These are phyloP conservation scores for Penicillium coffeae DNA, from an alignment of 495 filamentous ascomycete genomes.

Conservation along the genomic window DNA sequence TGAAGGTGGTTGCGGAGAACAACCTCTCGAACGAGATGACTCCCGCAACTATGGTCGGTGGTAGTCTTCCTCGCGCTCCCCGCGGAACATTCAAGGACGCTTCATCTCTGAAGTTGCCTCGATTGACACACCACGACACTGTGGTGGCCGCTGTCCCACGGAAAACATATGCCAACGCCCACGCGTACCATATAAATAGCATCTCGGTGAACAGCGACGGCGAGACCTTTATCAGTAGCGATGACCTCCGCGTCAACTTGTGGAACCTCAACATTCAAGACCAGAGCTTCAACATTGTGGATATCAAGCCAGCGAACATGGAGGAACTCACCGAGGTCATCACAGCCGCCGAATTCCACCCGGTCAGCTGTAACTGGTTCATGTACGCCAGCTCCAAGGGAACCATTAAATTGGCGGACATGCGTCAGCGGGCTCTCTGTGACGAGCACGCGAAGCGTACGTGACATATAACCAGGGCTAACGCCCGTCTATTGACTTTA, in stretches of 20 bases:
- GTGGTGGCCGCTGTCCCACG: conserved; percentile 95
- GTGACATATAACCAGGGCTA: conserved; percentile 26
- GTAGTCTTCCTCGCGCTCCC: conserved; percentile 65
- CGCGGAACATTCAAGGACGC: conserved; percentile 73
- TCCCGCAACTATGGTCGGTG: conserved; percentile 66
- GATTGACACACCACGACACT: conserved; percentile 96
- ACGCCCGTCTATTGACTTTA: neutral
- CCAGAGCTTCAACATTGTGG: conserved; percentile 99
- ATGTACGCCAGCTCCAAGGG: conserved; percentile 99
- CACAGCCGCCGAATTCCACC: conserved; percentile 97
- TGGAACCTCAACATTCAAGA: conserved; percentile 99
- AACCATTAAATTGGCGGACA: conserved; percentile 97
- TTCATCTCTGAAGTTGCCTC: conserved; percentile 83
- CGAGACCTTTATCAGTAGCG: conserved; percentile 98
- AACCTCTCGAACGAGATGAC: conserved; percentile 94
- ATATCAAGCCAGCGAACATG: conserved; percentile 99
- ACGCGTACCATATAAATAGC: conserved; percentile 99
- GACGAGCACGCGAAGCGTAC: conserved; percentile 93
- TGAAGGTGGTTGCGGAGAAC: conserved; percentile 98
- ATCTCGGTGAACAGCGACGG: conserved; percentile 99
- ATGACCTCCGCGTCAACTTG: conserved; percentile 94
- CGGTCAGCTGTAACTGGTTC: conserved; percentile 97
- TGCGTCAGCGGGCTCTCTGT: conserved; percentile 93
- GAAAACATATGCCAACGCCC: conserved; percentile 94
- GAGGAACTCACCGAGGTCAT: conserved; percentile 99